phyloP scores from a whole-genome alignment of 768 basidiomycete species.

The Leccinum boreale region DNA sequence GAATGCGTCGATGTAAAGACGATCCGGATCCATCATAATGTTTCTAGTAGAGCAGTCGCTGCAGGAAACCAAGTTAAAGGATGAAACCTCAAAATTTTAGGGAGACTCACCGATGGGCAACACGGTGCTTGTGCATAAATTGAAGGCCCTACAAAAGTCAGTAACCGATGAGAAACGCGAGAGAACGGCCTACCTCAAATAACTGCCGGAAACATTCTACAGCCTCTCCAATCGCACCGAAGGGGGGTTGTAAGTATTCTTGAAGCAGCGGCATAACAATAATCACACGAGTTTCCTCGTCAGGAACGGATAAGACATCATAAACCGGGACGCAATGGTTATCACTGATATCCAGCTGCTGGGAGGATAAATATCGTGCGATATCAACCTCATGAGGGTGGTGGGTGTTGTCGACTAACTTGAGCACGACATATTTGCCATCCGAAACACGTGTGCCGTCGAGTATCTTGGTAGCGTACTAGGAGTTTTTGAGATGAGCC shows the following conservation, averaged over 20 bases:
- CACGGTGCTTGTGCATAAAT: neutral
- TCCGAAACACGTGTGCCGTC: slow-evolving; percentile 32
- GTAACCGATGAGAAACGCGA: neutral
- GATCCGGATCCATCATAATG: neutral
- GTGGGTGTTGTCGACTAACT: slow-evolving; percentile 14
- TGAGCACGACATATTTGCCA: slow-evolving; percentile 29
- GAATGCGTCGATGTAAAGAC: neutral
- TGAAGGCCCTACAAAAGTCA: neutral
- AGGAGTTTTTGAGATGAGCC: slow-evolving; percentile 11
- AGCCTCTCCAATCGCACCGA: rapidly evolving
- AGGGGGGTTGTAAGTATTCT: slow-evolving; percentile 9
- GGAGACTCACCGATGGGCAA: neutral
- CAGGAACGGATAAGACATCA: slow-evolving; percentile 18
- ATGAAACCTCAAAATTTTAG: too few species aligned
- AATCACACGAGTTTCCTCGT: slow-evolving; percentile 5
- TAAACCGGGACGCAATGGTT: slow-evolving; percentile 38
- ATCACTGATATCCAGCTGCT: neutral
- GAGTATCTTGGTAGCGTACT: slow-evolving; percentile 15
- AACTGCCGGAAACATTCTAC: neutral
- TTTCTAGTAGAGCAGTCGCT: neutral
- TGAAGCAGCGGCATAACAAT: slow-evolving; percentile 38
- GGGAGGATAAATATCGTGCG: slow-evolving; percentile 15
- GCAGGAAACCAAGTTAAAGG: neutral
- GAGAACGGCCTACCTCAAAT: neutral
- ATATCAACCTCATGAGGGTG: slow-evolving; percentile 33